phyloP scores from a whole-genome alignment of 2,329 filamentous ascomycete genomes.

The Aspergillus sp. region DNA sequence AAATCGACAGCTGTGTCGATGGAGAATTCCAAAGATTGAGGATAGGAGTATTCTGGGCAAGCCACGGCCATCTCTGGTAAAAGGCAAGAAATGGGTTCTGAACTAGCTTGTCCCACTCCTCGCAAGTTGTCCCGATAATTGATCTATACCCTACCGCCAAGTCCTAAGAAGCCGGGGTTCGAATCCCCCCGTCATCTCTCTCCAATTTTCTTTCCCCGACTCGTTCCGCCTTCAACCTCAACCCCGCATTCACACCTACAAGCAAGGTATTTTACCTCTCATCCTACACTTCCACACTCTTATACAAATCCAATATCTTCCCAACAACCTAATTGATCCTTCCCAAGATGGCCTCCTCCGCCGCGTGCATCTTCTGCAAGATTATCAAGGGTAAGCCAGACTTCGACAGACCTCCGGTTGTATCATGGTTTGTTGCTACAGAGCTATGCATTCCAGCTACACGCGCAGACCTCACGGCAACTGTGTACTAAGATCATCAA shows the following conservation, averaged over 20 bases:
- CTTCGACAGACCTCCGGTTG: not conserved
- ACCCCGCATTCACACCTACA: slow-evolving; percentile 16
- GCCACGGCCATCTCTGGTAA: slow-evolving; percentile 77
- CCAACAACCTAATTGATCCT: not conserved
- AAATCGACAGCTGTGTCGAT: slow-evolving; percentile 47
- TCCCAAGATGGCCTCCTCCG: slow-evolving; percentile 31
- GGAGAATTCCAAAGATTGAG: slow-evolving; percentile 56
- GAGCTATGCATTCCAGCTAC: no score
- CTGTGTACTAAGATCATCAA: slow-evolving; percentile 11
- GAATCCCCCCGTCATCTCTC: slow-evolving; percentile 17
- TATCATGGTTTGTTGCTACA: not conserved
- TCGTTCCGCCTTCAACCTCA: slow-evolving; percentile 8
- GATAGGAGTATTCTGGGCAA: slow-evolving; percentile 59
- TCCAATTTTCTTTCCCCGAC: slow-evolving; percentile 11
- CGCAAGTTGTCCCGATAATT: slow-evolving; percentile 1
- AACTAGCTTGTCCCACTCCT: slow-evolving; percentile 68
- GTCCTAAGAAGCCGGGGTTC: slow-evolving; percentile 20
- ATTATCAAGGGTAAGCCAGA: slow-evolving; percentile 77
- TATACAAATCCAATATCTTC: not conserved
- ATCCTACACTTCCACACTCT: slow-evolving; percentile 1
- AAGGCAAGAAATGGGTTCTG: slow-evolving; percentile 75
- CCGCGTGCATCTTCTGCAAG: slow-evolving; percentile 93
- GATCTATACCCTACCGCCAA: slow-evolving; percentile 6
- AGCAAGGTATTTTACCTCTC: slow-evolving; percentile 9
- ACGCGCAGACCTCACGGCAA: no score